Base-by-base conservation (phyloP, 768 basidiomycete genomes). In the Calocybe indica region DNA sequence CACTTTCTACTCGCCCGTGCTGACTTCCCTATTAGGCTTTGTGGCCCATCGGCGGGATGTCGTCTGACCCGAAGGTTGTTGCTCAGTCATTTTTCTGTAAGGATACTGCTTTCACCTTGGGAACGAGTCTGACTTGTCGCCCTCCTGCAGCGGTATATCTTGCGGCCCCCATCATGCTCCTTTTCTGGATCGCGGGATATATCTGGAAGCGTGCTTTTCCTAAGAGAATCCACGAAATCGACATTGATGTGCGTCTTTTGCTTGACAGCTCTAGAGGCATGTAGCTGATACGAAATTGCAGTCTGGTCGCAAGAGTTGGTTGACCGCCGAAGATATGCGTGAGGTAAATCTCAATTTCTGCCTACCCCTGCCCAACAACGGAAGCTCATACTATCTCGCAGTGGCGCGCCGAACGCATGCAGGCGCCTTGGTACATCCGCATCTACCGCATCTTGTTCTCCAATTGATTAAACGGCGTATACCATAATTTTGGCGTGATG, bases 291-390 rank as follows among this genome's bases (percentile, higher is more conserved):
- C 8, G 49, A 28, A 31, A 15, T 39, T 32, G 33, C 37, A 66
- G 65, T 61, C 71, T 52, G 71, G 70, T 39, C 70, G 72, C 48
- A 74, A 73, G 63, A 69, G 67, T 54, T 74, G 72, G 72, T 58
- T 71, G 28, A 74, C 71, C 5, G 71, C 65, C 3, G 69, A 70
- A 44, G 68, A 74, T 52, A 73, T 74, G 72, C 62, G 68, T 38
- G 60, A 61, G 48, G 68, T 69, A 55, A 9, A 60, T 58, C 43
- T n/a, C 33, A 9, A 6, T 11, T 13, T 6, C 8, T 31, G 30
- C 7, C 6, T 37, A 34, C 34, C 4, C 15, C 22, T 9, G 29
- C 7, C 1, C n/a, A 6, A 33, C 13, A 41, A 6, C 28, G 34
- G n/a, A 9, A 34, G 35, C 10, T 34, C 11, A 8, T 38, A 4